phyloP scores from a whole-genome alignment of 192 early-diverging fungal genomes.

The Chytriomyces hyalinus region DNA sequence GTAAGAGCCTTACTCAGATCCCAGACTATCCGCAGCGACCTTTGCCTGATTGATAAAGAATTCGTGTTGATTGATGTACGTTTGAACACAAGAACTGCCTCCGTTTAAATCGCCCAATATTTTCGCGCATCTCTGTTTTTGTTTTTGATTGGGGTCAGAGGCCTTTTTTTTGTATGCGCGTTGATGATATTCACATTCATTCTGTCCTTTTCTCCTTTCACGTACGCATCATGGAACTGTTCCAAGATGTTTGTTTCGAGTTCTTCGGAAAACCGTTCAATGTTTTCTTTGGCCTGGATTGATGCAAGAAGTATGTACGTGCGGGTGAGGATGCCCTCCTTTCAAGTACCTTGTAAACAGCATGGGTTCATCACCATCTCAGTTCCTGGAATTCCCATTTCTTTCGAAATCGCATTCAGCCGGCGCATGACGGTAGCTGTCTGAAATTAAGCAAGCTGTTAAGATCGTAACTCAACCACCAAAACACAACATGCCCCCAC shows the following conservation, averaged over 20 bases:
- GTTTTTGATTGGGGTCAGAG: neutral
- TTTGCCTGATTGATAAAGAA: conserved; percentile 81
- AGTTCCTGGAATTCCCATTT: conserved; percentile 73
- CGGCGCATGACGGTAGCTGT: conserved; percentile 85
- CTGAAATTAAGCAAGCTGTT: conserved; percentile 40
- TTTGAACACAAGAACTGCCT: conserved; percentile 89
- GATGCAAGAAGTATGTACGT: neutral
- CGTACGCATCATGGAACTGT: conserved; percentile 86
- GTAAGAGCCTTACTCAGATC: neutral
- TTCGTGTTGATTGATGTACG: conserved; percentile 96
- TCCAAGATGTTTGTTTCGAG: conserved; percentile 89
- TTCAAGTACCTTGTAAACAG: neutral
- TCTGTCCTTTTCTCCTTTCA: conserved; percentile 68
- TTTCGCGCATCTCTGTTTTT: conserved; percentile 79
- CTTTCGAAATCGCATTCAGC: conserved; percentile 83
- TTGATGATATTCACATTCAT: conserved; percentile 69
- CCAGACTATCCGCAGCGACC: conserved; percentile 35
- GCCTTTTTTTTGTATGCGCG: no score
- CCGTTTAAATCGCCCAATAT: conserved; percentile 94
- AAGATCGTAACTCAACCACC: neutral
- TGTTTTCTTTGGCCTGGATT: conserved; percentile 74
- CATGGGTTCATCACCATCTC: conserved; percentile 44
- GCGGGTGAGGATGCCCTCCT: no score
- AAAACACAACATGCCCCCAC: neutral
- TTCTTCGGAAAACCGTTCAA: conserved; percentile 91